Evolutionary conservation across 495 filamentous ascomycete genomes (phyloP), one percentile per base, ranked within the genome.

Genomic region (Aspergillus baeticus): DNA sequence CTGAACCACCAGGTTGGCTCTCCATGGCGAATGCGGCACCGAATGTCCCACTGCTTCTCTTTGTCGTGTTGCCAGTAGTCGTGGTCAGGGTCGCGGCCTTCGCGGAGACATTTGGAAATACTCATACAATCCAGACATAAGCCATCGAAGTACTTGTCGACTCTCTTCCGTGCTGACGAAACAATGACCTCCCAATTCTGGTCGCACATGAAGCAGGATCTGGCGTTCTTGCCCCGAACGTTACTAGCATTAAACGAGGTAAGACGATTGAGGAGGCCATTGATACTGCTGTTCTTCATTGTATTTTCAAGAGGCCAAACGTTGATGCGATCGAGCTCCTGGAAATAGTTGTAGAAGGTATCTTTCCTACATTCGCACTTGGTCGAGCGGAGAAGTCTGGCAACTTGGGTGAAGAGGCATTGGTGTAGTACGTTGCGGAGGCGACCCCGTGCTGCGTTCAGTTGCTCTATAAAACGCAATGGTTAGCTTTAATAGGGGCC

Each of bases 41-140:
- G 13, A 7, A 8, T 10, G 13, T 55, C 53, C 14, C 17, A 55
- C 6, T 21, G 10, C 13, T 18, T 8, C 10, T 14, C 7, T 1
- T 13, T 1, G 0, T 33, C 43, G 10, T 55, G 43, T 2, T 22
- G 22, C 42, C 42, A 39, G 13, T 55, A 47, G 10, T 55, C 53
- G 23, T 38, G 13, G 14, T 55, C 42, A 4, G 36, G 33, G 23
- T 39, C 13, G 13, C 53, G 17, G 6, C 43, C 33, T 8, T 39
- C 5, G 2, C 43, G 18, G 5, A 55, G 42, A 39, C 23, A 37
- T 10, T 29, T 39, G 0, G 43, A 38, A 13, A 13, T 38, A 20
- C 21, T 34, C 43, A 55, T 48, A n/a, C 43, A 55, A 34, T 55
- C 43, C 10, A 55, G 34, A 39, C 53, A 55, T 2, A 55, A 10